Evolutionary conservation across 345 rosid species (phyloP), one percentile per base, ranked within the genome.

Genomic region (Corchorus olitorius): DNA sequence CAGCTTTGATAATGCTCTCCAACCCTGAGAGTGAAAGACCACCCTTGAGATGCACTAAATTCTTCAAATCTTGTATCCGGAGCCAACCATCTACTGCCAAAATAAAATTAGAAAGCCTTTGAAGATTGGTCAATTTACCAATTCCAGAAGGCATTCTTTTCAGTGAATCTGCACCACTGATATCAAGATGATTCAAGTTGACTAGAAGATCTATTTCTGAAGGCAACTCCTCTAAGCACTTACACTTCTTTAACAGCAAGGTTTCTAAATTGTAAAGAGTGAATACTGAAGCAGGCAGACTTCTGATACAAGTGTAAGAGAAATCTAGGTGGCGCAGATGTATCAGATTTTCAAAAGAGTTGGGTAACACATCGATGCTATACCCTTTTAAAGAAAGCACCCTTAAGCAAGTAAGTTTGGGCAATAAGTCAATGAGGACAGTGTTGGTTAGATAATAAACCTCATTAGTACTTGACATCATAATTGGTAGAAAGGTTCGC

Each of bases 171-270:
- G 60, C 9, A 37, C 69, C 60, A 6, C 22, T 52, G 34, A 75
- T 49, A 76, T 83, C 85, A 48, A 86, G 77, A 61, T 82, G 77
- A 55, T 65, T 78, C 61, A 84, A 55, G 71, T 80, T 74, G 8
- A 63, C 64, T 64, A 86, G 65, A 11, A 54, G 52, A 6, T 74
- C 68, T 52, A 82, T 69, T 5, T 61, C 58, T 16, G 39, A 5
- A 3, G 89, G 82, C 67, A 86, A 53, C 74, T 76, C 55, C 1
- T 11, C 35, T 8, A 82, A 78, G n/a, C 1, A 2, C 2, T 0
- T 0, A 22, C 89, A 81, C 0, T 56, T 4, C 20, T 33, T 20
- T 41, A 83, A 62, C 52, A 75, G 56, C 34, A 86, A 65, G 16
- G 83, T 77, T 64, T 67, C 69, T 48, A 79, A 68, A 8, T 68